Base-by-base conservation (phyloP, 768 basidiomycete species). In the Psilocybe cubensis region DNA sequence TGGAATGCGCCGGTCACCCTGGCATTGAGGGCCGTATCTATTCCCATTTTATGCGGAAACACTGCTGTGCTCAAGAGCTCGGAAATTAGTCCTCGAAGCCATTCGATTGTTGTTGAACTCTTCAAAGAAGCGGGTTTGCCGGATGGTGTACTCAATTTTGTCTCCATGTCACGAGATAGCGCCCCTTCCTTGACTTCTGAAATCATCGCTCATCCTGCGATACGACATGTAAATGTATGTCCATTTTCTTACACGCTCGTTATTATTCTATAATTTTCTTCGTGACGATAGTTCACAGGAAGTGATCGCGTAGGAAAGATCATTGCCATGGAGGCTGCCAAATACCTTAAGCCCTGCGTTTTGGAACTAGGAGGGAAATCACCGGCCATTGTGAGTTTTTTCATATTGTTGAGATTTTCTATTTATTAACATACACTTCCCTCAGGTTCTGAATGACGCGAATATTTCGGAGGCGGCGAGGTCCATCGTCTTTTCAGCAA, bases 41-140 rank as follows among this genome's bases (percentile, higher is more conserved):
- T 78, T 10, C 81, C 84, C 0, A 64, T 85, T 28, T 62, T 85
- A 1, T 83, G 83, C 50, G 84, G 84, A 1, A 86, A 85, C 63
- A 83, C 84, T 0, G 78, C 82, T 5, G 74, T 86, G 2, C 63
- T 85, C 42, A 83, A 82, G 56, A 75, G 76, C 11, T 83, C 83
- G 0, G 84, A 85, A 59, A 68, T 71, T 42, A 80, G 76, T 50
- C 83, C 84, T 0, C 70, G 77, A 14, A 76, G 72, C 20, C 82
- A 83, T 52, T 69, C 72, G 6, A 67, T 84, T 6, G 72, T 81
- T 10, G 70, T 72, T 0, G 81, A 84, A 54, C 61, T 81, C 1
- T 74, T 86, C 20, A 71, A 80, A 12, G 81, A 84, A 59, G 87
- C 86, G 0, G 86, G 87, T 1, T 67, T 90, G 1, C 87, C 87